Conservation (phyloP, 225 moss, liverwort and hornwort genomes). For the Sphagnum tenellum region DNA sequence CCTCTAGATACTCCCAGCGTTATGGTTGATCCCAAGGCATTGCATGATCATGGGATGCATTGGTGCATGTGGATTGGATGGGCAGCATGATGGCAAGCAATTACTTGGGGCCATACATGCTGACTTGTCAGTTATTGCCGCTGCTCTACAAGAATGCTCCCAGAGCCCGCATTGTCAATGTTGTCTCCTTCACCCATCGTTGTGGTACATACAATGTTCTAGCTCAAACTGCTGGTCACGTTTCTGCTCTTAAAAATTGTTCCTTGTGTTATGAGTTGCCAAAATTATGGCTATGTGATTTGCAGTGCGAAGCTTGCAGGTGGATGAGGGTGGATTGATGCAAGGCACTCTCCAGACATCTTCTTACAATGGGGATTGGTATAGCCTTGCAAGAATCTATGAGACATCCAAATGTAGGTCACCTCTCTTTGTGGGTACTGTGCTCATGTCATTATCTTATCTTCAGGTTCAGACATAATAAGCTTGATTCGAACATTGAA, state of each 20-base stretch:
- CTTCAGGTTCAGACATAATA: too few relatives aligned
- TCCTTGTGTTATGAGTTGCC: too few relatives aligned
- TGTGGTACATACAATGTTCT: too few relatives aligned
- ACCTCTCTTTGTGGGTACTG: too few relatives aligned
- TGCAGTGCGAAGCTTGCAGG: conserved; percentile 28
- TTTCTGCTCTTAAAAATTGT: too few relatives aligned
- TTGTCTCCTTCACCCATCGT: conserved; percentile 85
- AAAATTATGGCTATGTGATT: too few relatives aligned
- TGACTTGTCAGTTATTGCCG: conserved; percentile 65
- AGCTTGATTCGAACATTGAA: too few relatives aligned
- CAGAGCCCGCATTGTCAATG: conserved; percentile 70
- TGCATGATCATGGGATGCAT: not conserved
- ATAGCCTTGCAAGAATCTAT: conserved; percentile 49
- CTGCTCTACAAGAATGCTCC: conserved; percentile 38
- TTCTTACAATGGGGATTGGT: conserved; percentile 15
- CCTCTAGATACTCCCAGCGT: not conserved
- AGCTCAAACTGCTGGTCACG: too few relatives aligned
- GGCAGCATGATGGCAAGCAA: conserved; percentile 73
- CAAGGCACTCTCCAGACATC: conserved; percentile 29
- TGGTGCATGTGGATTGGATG: not conserved
- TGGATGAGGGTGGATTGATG: conserved; percentile 27
- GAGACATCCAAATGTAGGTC: conserved; percentile 44
- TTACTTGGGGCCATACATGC: conserved; percentile 72
- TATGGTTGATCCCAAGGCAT: not conserved
- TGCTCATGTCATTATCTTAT: too few relatives aligned